These are phyloP conservation scores for Hymenoscyphus linearis DNA, from an alignment of 2,329 filamentous ascomycete species.

Conservation along the genomic window DNA sequence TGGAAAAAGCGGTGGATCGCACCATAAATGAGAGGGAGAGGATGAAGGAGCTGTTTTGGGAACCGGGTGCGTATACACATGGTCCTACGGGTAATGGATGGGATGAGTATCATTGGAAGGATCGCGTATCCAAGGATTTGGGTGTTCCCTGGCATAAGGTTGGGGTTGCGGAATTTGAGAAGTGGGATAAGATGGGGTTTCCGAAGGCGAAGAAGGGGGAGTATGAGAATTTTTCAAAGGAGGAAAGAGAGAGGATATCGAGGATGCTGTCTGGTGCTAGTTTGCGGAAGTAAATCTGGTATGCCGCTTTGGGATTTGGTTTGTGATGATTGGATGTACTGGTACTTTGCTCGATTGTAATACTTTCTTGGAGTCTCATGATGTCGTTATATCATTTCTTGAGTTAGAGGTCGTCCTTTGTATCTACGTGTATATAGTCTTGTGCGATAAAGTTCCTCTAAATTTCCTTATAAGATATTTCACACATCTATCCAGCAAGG, in stretches of 20 bases:
- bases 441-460: too few species aligned
- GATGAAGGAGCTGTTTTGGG: constrained; percentile 16
- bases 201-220: constrained; percentile 17
- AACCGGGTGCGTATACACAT: constrained; percentile 14
- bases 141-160: constrained; percentile 14
- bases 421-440: too few species aligned
- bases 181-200: constrained; percentile 18
- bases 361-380: too few species aligned
- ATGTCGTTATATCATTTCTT: too few species aligned
- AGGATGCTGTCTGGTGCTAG: neutral
- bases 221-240: constrained; percentile 10
- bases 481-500: too few species aligned
- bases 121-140: constrained; percentile 18
- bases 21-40: neutral
- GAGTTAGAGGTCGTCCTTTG: too few species aligned
- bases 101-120: constrained; percentile 5
- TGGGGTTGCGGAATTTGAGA: constrained; percentile 12
- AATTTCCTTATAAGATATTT: too few species aligned
- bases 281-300: neutral
- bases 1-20: constrained; percentile 5
- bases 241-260: constrained; percentile 9
- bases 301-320: too few species aligned
- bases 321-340: too few species aligned
- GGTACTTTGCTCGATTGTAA: too few species aligned
- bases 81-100: neutral